Conservation (phyloP, 345 rosid species). For the Citrus australasica region DNA sequence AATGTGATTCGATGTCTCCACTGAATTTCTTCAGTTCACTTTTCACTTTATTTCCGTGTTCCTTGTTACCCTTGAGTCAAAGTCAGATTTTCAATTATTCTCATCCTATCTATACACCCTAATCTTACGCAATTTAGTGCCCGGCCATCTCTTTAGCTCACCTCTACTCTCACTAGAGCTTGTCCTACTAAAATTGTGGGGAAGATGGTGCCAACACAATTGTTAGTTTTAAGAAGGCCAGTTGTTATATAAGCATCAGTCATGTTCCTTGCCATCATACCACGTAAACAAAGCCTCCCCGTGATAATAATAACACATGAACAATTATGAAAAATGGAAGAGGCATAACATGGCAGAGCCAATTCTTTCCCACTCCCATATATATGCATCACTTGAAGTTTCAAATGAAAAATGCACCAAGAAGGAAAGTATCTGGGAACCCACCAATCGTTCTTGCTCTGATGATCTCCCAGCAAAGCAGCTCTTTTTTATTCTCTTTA, state of each 20-base stretch:
- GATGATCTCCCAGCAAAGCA: constrained; percentile 62
- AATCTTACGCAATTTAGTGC: neutral
- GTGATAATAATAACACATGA: neutral
- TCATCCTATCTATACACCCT: neutral
- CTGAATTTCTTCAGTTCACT: neutral
- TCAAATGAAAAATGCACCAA: constrained; percentile 5
- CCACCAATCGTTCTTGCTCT: constrained; percentile 64
- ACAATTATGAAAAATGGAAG: constrained; percentile 4
- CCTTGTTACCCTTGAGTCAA: neutral
- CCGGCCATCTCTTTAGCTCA: neutral
- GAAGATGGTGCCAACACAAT: neutral
- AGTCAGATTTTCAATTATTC: neutral
- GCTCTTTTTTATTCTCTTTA: constrained; percentile 62
- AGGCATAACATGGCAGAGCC: neutral
- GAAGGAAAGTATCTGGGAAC: constrained; percentile 23
- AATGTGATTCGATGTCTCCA: neutral
- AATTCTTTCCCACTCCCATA: neutral
- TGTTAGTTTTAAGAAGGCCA: neutral
- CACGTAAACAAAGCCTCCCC: neutral
- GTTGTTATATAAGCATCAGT: neutral
- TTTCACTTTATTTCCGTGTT: neutral
- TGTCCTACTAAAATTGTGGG: neutral
- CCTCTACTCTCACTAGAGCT: neutral
- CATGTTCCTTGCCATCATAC: neutral
- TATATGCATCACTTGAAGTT: neutral